phyloP scores from a whole-genome alignment of 1,139 yeast species.

The Yamadazyma taylorii region DNA sequence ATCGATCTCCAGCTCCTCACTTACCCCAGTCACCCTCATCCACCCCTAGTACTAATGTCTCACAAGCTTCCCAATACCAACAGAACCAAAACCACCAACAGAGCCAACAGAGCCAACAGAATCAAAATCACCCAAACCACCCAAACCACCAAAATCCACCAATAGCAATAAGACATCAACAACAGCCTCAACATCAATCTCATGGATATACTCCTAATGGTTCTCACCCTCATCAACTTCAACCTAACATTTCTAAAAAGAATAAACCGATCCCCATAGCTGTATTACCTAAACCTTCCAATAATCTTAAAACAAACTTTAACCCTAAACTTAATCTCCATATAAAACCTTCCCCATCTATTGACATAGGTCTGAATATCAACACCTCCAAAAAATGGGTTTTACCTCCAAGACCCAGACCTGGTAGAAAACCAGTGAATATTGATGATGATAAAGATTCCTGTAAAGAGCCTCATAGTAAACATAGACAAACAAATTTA shows the following conservation, averaged over 20 bases:
- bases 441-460: slow-evolving; percentile 15
- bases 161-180: no score
- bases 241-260: slow-evolving; percentile 20
- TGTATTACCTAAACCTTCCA: slow-evolving; percentile 27
- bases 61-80: no score
- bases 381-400: slow-evolving; percentile 63
- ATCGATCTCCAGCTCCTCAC: no score
- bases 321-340: slow-evolving; percentile 13
- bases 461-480: background rate
- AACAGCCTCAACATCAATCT: no score
- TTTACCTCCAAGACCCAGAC: slow-evolving; percentile 63
- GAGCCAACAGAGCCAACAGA: no score
- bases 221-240: background rate
- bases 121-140: no score
- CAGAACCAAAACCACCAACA: no score
- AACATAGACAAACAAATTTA: no score
- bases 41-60: no score
- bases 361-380: slow-evolving; percentile 24
- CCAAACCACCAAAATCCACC: no score
- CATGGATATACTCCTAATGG: background rate
- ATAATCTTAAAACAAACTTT: slow-evolving; percentile 10
- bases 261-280: slow-evolving; percentile 22
- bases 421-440: slow-evolving; percentile 50
- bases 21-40: no score
- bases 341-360: slow-evolving; percentile 8